Evolutionary conservation across 2,329 filamentous ascomycete species (phyloP), one percentile per base, ranked within the genome.

Genomic region (Cytospora piceicola): DNA sequence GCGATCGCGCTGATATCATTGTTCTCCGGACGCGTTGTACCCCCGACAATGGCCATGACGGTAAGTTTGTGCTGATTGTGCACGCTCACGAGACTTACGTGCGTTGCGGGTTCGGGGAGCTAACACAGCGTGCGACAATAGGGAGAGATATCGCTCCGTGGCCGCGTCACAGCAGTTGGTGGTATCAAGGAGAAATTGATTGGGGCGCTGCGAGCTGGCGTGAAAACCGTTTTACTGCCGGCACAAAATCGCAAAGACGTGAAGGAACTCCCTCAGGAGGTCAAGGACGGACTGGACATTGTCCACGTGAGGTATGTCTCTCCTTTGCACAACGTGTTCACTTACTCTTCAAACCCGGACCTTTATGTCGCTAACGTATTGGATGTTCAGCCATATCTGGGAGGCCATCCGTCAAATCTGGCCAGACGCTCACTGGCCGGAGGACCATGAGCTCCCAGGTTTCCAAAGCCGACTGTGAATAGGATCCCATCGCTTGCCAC

Each of bases 161-260:
- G 95, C 27, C 88, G 93, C 70, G 91, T 99, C 64, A 92, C 95
- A 78, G 93, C 94, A 30, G 95, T 99, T 42, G 95, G 95, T 61
- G 95, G 95, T 22, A 98, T 99, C 80, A 97, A 98, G 80, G 94
- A 99, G 86, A 99, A 99, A 78, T 84, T 98, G 61, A 98, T 99
- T 74, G 95, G 95, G 27, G 95, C 95, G 11, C 83, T 96, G 74
- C 86, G 94, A 63, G 95, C 95, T 2, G 95, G 95, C 32, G 94
- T 99, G 68, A 96, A 97, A 84, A 94, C 92, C 36, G 94, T 99
- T 9, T 77, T 99, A 67, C 81, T 99, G 9, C 95, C 95, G 3
- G 86, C 90, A 36, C 90, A 92, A 71, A 99, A 99, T 76, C 86
- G 89, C 69, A 98, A 98, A 79, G 95, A 99, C 75, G 90, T 91